A percentile compares a stretch with the other conserved stretches of the same genome.
Conservation (phyloP, 352 stramenopile genomes). For the Globisporangium emineosum region DNA sequence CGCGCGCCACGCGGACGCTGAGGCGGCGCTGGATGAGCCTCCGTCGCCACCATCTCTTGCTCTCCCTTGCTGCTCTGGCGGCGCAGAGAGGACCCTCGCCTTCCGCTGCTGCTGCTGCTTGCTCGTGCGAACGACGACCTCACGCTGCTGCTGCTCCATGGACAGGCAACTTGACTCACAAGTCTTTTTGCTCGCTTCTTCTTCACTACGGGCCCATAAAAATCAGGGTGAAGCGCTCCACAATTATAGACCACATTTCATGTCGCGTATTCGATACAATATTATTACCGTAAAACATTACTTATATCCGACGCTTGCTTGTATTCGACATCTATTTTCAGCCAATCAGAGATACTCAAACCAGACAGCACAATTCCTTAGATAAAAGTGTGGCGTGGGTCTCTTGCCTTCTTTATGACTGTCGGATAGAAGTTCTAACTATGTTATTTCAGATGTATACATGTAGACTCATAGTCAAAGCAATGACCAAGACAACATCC, state of each 20-base stretch:
- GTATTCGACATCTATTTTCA: no score
- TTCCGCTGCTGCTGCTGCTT: slow-evolving; percentile 2
- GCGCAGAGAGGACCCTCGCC: neutral
- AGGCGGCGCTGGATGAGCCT: slow-evolving; percentile 16
- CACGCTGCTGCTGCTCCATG: slow-evolving; percentile 1
- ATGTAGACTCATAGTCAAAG: no score
- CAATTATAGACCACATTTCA: slow-evolving; percentile 1
- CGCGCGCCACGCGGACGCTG: slow-evolving; percentile 29
- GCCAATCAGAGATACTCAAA: no score
- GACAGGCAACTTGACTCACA: slow-evolving; percentile 1
- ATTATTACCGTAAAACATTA: no score
- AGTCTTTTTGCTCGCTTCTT: neutral
- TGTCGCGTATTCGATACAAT: no score
- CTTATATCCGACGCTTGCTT: no score
- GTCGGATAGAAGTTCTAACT: no score
- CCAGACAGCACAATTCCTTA: no score
- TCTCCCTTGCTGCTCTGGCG: neutral
- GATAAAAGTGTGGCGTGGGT: no score
- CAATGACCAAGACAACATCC: no score
- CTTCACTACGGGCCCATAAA: neutral
- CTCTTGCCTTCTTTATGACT: no score
- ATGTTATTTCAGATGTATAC: no score
- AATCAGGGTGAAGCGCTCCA: slow-evolving; percentile 2
- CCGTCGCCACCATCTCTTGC: slow-evolving; percentile 24
- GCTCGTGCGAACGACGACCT: slow-evolving; percentile 7